Base-by-base conservation (phyloP, 2,329 filamentous ascomycete species). In the Ophiosphaerella herpotricha region DNA sequence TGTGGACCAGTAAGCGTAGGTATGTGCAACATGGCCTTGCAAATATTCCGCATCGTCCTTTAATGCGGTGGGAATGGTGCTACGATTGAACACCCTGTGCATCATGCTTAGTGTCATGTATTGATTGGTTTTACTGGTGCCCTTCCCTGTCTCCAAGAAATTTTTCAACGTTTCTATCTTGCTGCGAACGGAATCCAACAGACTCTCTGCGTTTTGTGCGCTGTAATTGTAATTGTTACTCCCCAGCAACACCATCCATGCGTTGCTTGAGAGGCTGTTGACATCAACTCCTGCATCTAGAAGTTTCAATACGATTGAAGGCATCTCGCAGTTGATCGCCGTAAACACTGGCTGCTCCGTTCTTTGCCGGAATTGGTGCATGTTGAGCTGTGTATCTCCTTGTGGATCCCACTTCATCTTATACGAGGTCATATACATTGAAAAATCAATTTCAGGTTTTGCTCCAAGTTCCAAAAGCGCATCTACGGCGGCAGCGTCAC, bases 341-440 rank as follows among this genome's bases (percentile, higher is more conserved):
- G 79, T 50, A 8, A 91, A 77, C 12, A 94, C 74, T 0, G 90
- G 89, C 62, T 93, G 89, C 46, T 82, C 77, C 9, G 81, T 64
- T 1, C 60, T 66, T 5, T 69, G 52, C 3, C 77, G 68, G 66
- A 85, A 89, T 0, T 60, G 58, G 1, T 71, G 68, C 48, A 79
- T 71, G 46, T 85, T 85, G 0, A 69, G 42, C 18, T 87, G 81
- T 16, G 75, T 58, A 3, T 77, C 58, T 16, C 67, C 64, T 3
- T 21, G 26, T 26, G 33, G n/a, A 18, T 77, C 60, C 36, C 71
- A 75, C 1, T 77, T 69, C 0, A 74, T 75, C 32, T 83, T 68
- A 54, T 78, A 79, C 0, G 80, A 75, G 63, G 85, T 86, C 35
- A 87, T 73, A 80, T 85, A 91, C 3, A 77, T 77, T 29, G 86